Percentiles rank a stretch among this genome's conserved stretches.
These are phyloP conservation scores for Tylopilus rubrobrunneus DNA, from an alignment of 768 basidiomycete genomes.

Conservation along the genomic window DNA sequence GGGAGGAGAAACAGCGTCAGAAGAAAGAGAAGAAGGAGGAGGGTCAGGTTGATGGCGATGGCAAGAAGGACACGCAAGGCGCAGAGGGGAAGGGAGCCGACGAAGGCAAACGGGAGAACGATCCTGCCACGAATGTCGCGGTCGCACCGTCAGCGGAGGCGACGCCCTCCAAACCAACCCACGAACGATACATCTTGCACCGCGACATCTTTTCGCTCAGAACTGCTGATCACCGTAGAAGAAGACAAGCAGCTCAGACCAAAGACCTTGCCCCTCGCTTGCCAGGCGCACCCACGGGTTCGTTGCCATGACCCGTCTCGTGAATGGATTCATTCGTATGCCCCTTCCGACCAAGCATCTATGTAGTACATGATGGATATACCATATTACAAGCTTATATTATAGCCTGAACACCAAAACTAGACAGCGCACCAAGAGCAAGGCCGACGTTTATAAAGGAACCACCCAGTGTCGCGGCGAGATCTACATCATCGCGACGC, in stretches of 20 bases:
- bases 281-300: conserved; percentile 54
- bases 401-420: conserved; percentile 72
- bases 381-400: conserved; percentile 41
- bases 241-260: conserved; percentile 60
- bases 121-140: conserved; percentile 16
- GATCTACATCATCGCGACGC: conserved; percentile 73
- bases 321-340: background rate
- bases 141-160: conserved; percentile 25
- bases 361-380: background rate
- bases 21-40: conserved; percentile 49
- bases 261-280: conserved; percentile 69
- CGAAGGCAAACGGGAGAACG: conserved; percentile 21
- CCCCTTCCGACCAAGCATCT: background rate
- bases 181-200: conserved; percentile 79
- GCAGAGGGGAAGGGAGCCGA: conserved; percentile 34
- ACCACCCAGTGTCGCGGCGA: conserved; percentile 76
- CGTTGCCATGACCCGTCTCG: conserved; percentile 8
- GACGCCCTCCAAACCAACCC: conserved; percentile 41
- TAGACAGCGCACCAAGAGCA: conserved; percentile 68
- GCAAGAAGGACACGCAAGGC: conserved; percentile 21
- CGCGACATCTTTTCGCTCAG: conserved; percentile 81
- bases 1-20: conserved; percentile 67
- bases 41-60: conserved; percentile 32
- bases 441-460: conserved; percentile 80
- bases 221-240: conserved; percentile 67